phyloP scores from a whole-genome alignment of 176 grass and related monocot genomes.

The Echinochloa phyllopogon region DNA sequence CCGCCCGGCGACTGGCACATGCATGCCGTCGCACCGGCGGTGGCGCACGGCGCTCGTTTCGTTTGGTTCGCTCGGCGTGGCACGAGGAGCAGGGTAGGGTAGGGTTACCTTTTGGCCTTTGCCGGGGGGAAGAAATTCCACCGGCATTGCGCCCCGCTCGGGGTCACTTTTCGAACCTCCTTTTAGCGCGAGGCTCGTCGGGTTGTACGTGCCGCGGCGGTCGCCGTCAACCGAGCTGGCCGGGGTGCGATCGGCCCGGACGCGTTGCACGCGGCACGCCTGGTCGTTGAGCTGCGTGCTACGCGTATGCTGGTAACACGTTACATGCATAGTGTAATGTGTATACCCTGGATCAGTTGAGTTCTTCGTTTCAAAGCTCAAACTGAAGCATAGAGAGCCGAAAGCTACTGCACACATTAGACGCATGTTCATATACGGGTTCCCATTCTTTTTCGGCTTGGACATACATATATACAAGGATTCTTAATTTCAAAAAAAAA shows the following conservation, averaged over 20 bases:
- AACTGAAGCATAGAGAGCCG: neutral
- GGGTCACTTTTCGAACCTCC: neutral
- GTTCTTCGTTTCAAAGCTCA: neutral
- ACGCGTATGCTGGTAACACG: neutral
- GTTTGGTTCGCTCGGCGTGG: neutral
- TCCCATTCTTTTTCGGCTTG: too few species aligned
- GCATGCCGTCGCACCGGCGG: neutral
- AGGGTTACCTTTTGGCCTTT: neutral
- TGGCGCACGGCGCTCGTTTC: neutral
- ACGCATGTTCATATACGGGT: too few species aligned
- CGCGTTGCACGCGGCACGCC: neutral
- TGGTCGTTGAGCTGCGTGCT: neutral
- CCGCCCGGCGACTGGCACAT: neutral
- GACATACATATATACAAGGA: too few species aligned
- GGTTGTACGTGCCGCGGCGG: neutral
- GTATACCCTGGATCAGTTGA: too few species aligned
- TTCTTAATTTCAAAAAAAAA: too few species aligned
- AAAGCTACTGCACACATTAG: neutral
- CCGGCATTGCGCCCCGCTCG: neutral
- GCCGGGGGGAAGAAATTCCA: neutral
- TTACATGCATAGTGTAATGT: too few species aligned
- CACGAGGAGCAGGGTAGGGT: neutral
- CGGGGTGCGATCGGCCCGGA: neutral
- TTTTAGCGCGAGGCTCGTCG: neutral
- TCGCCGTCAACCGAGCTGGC: constrained; percentile 24